These are phyloP conservation scores for Trichomonas gallinae DNA, from an alignment of 208 protist species.

Conservation along the genomic window DNA sequence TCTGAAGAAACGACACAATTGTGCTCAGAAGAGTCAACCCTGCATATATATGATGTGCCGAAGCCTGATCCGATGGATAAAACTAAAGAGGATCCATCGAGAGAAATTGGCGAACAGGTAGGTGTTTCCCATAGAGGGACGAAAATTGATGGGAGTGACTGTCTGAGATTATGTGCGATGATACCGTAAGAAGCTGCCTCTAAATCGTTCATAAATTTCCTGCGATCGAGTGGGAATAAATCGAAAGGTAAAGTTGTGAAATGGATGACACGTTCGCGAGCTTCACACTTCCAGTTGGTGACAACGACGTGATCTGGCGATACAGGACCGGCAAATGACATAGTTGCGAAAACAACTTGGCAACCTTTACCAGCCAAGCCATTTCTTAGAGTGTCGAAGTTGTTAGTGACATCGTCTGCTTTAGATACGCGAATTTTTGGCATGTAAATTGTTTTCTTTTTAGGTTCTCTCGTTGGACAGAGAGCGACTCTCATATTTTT, in stretches of 20 bases:
- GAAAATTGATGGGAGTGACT: neutral
- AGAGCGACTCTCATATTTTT: neutral
- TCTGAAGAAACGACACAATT: constrained; percentile 11
- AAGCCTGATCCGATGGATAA: neutral
- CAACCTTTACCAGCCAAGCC: neutral
- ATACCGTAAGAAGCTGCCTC: constrained; percentile 10
- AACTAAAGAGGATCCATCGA: neutral
- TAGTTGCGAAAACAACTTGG: neutral
- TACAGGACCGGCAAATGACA: neutral
- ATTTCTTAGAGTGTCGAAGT: neutral
- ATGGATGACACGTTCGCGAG: neutral
- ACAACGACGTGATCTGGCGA: constrained; percentile 12
- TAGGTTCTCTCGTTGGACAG: neutral
- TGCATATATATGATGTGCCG: neutral
- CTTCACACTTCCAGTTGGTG: constrained; percentile 1
- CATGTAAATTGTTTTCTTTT: neutral
- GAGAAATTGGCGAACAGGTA: neutral
- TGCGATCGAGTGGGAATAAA: neutral
- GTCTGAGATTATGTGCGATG: neutral
- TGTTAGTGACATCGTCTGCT: neutral
- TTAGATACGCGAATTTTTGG: neutral
- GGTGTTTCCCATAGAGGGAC: neutral
- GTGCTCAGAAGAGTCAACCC: neutral
- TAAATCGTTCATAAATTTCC: constrained; percentile 12
- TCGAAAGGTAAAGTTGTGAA: neutral